Evolutionary conservation across 768 basidiomycete genomes (phyloP).

Genomic region (Psilocybe cyanescens): DNA sequence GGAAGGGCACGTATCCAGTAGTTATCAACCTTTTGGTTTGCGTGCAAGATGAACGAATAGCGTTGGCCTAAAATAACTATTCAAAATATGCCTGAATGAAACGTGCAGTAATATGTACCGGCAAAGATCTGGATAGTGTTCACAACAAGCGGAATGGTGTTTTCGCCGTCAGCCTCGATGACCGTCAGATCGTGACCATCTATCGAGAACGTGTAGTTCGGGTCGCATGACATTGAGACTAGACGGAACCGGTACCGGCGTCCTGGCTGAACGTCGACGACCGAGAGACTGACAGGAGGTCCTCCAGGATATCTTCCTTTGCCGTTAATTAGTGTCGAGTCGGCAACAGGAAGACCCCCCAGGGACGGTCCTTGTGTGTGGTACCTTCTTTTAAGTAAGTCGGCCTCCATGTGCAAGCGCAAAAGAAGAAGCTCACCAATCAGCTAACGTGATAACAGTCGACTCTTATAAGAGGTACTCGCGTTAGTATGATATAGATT

Average conservation of each 20-base stretch:
- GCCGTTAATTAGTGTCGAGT: slow-evolving; percentile 50
- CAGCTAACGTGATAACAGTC: slow-evolving; percentile 43
- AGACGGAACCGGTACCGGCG: slow-evolving; percentile 59
- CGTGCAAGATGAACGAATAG: slow-evolving; percentile 41
- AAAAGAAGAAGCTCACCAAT: slow-evolving; percentile 30
- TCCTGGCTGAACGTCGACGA: slow-evolving; percentile 44
- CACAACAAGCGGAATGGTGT: slow-evolving; percentile 43
- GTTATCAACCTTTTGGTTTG: slow-evolving; percentile 49
- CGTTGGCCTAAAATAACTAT: slow-evolving; percentile 19
- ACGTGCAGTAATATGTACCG: slow-evolving; percentile 8
- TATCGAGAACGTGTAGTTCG: slow-evolving; percentile 46
- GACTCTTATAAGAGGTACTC: slow-evolving; percentile 24
- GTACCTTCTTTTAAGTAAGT: neutral
- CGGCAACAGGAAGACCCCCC: slow-evolving; percentile 21
- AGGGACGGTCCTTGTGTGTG: slow-evolving; percentile 10
- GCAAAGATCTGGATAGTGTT: slow-evolving; percentile 47
- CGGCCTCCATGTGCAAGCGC: neutral
- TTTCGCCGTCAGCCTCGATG: slow-evolving; percentile 55
- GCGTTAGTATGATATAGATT: neutral
- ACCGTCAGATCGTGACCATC: slow-evolving; percentile 53
- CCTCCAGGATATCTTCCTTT: slow-evolving; percentile 43
- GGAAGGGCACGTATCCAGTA: slow-evolving; percentile 52
- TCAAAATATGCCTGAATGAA: neutral
- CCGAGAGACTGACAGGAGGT: slow-evolving; percentile 38
- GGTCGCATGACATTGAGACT: slow-evolving; percentile 53